phyloP scores from a whole-genome alignment of 352 stramenopile genomes.

The Blastocystis hominis region DNA sequence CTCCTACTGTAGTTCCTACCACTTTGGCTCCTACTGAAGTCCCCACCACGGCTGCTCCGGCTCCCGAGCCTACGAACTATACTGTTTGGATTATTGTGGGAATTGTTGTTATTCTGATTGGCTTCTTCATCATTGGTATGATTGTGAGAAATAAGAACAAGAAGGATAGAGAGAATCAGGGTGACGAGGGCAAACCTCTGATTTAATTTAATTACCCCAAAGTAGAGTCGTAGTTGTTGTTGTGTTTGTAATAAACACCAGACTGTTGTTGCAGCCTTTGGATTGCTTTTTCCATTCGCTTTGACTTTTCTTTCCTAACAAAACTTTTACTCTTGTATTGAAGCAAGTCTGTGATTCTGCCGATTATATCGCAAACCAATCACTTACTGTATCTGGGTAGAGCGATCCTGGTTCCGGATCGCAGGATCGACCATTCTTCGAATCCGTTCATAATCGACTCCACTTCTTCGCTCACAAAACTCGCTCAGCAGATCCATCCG shows the following conservation, averaged over 20 bases:
- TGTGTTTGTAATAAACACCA: slow-evolving; percentile 43
- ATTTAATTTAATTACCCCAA: background rate
- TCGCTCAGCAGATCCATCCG: background rate
- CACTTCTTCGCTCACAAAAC: background rate
- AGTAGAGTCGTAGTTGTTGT: background rate
- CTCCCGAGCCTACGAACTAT: slow-evolving; percentile 3
- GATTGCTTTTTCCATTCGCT: background rate
- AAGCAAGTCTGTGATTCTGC: slow-evolving; percentile 47
- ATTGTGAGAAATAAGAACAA: slow-evolving; percentile 50
- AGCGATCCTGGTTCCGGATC: background rate
- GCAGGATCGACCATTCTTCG: background rate
- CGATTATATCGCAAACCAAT: background rate
- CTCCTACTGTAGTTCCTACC: slow-evolving; percentile 25
- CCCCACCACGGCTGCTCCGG: background rate
- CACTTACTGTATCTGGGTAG: background rate
- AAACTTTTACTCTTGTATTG: slow-evolving; percentile 26
- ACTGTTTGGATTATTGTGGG: slow-evolving; percentile 37
- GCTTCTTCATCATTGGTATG: slow-evolving; percentile 10
- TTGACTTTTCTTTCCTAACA: slow-evolving; percentile 27
- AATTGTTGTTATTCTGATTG: slow-evolving; percentile 8
- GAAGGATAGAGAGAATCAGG: background rate
- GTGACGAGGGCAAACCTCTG: slow-evolving; percentile 20
- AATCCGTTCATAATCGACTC: background rate
- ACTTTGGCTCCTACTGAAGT: slow-evolving; percentile 15
- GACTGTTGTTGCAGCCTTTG: background rate